A percentile compares a stretch with the other conserved stretches of the same genome.
These are phyloP conservation scores for Leccinum angustisporum DNA, from an alignment of 1,284 basidiomycete species.

Conservation along the genomic window DNA sequence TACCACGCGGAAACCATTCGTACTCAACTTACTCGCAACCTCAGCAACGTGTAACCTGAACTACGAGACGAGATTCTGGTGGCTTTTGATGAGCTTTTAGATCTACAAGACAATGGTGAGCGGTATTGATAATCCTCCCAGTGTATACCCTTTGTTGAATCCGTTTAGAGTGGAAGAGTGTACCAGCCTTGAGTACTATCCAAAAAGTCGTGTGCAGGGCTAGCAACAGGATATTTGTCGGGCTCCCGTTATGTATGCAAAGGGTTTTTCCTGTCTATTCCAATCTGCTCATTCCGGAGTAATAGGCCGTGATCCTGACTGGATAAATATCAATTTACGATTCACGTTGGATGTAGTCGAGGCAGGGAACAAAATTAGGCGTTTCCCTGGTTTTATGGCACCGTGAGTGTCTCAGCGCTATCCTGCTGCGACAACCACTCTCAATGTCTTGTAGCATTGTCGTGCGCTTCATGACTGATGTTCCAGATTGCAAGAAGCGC, in stretches of 20 bases:
- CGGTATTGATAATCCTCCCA: neutral
- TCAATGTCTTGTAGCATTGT: neutral
- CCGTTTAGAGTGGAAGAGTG: constrained; percentile 29
- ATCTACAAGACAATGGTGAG: constrained; percentile 19
- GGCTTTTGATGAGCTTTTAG: constrained; percentile 29
- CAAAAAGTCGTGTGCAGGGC: constrained; percentile 32
- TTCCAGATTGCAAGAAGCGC: neutral
- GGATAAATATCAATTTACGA: constrained; percentile 32
- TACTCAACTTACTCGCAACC: constrained; percentile 33
- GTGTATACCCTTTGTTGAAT: neutral
- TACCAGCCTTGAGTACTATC: constrained; percentile 18
- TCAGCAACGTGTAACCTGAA: constrained; percentile 26
- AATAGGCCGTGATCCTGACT: constrained; percentile 43
- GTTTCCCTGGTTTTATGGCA: constrained; percentile 39
- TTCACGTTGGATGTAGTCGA: constrained; percentile 36
- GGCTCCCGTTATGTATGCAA: constrained; percentile 37
- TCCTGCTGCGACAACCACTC: neutral
- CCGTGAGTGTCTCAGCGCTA: constrained; percentile 32
- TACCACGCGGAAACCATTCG: constrained; percentile 30
- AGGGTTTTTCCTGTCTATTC: neutral
- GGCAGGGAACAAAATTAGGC: constrained; percentile 27
- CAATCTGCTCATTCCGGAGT: neutral
- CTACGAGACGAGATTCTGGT: constrained; percentile 34
- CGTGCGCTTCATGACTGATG: neutral
- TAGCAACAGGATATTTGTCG: constrained; percentile 40